Percentiles rank a stretch among this genome's conserved stretches.
Conservation (phyloP, 1,284 basidiomycete genomes). For the Pseudozyma sp. region DNA sequence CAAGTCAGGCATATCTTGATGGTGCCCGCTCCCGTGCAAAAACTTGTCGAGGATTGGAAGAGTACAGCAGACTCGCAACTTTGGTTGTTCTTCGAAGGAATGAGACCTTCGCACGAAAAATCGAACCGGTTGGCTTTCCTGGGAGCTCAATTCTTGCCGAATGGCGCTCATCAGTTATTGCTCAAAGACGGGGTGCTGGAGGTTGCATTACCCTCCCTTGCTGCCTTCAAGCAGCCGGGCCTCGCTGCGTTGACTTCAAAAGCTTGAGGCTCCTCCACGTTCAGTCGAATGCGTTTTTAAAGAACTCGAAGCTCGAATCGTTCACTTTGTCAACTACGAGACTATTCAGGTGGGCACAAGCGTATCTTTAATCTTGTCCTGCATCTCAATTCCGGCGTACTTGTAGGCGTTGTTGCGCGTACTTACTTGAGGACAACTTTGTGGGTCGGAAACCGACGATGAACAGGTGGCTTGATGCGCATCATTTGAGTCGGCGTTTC, state of each 20-base stretch:
- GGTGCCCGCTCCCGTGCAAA: neutral
- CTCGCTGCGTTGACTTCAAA: no score
- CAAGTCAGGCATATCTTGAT: slow-evolving; percentile 1
- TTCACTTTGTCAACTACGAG: no score
- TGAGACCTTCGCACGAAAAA: neutral
- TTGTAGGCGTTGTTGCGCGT: no score
- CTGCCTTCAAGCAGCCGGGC: neutral
- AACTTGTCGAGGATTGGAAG: neutral
- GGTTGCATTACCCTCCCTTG: neutral
- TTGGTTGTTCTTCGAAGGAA: slow-evolving; percentile 17
- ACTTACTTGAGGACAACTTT: no score
- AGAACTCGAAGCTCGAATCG: no score
- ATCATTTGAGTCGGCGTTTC: neutral
- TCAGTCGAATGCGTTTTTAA: no score
- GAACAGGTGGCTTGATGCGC: neutral
- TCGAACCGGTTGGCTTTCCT: slow-evolving; percentile 2
- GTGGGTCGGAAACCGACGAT: no score
- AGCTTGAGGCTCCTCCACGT: no score
- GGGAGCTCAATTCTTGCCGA: slow-evolving; percentile 6
- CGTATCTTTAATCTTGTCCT: no score
- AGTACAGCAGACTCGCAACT: neutral
- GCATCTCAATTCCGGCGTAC: no score
- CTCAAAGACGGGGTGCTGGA: neutral
- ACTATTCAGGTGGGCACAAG: no score
- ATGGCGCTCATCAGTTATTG: neutral